Conservation (phyloP, 2,329 filamentous ascomycete genomes). For the Pleurostoma richardsiae region DNA sequence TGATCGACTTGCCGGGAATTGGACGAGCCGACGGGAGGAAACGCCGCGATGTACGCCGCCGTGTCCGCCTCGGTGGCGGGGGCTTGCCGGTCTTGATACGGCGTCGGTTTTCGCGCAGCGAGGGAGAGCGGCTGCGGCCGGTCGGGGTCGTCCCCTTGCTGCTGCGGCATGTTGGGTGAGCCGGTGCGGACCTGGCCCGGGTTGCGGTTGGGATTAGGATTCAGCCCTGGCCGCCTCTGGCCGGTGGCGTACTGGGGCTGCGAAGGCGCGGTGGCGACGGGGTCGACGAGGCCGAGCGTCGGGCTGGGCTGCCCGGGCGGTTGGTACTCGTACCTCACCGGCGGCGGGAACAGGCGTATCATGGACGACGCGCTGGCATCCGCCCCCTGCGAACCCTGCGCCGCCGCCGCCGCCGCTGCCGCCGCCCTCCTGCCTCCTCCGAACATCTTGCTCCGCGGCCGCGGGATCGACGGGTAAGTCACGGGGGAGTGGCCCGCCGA, state of each 20-base stretch:
- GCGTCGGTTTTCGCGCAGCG: neutral
- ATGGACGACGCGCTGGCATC: neutral
- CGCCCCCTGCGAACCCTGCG: neutral
- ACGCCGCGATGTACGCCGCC: too few species aligned
- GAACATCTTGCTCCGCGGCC: slow-evolving; percentile 2
- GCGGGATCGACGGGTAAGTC: slow-evolving; percentile 16
- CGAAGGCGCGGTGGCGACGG: slow-evolving; percentile 13
- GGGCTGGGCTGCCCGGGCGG: slow-evolving; percentile 36
- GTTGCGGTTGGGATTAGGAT: slow-evolving; percentile 7
- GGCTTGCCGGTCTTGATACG: too few species aligned
- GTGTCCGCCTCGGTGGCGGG: too few species aligned
- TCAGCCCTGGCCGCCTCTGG: neutral
- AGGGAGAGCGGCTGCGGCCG: slow-evolving; percentile 5
- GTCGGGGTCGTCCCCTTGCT: slow-evolving; percentile 5
- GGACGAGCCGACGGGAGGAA: neutral
- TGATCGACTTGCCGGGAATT: neutral
- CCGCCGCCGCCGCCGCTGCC: too few species aligned
- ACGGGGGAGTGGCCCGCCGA: slow-evolving; percentile 23
- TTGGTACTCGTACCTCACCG: slow-evolving; percentile 23
- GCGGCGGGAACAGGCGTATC: slow-evolving; percentile 24
- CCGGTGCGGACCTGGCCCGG: slow-evolving; percentile 8
- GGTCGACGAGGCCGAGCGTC: slow-evolving; percentile 29
- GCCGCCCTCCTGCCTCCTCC: too few species aligned
- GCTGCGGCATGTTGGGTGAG: slow-evolving; percentile 7
- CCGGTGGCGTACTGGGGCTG: slow-evolving; percentile 2